Evolutionary conservation across 1,139 yeast species (phyloP), one percentile per base, ranked within the genome.

Genomic region (Candida tropicalis): DNA sequence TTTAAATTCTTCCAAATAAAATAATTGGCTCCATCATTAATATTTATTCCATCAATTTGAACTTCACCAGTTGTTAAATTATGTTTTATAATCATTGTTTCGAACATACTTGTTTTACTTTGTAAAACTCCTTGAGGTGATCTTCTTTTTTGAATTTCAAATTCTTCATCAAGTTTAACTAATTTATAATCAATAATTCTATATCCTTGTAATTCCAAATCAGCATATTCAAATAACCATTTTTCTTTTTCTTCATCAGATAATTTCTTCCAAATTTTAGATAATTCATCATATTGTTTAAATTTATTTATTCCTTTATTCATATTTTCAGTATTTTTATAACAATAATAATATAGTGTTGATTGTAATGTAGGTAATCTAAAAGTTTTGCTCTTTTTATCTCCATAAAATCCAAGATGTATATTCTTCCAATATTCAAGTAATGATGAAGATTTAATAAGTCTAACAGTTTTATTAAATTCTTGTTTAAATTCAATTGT

Each of bases 1-100:
- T 37, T 13, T 16, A 37, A 4, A 11, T 37, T 13, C 11, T 29
- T 23, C 40, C 34, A 28, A 13, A 29, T 10, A 24, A 27, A 37
- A 29, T 37, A 37, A 29, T 37, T 28, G 15, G 22, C n/a, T 9
- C 15, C 40, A 28, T 37, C 40, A 16, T 2, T 8, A 3, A 29
- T 7, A 2, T 12, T 4, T 12, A 37, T 13, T n/a, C 40, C 35
- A 2, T 29, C 23, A 23, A 37, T 18, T 10, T 4, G 10, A 9
- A 24, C 15, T 4, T 9, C 16, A 4, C 40, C 40, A 15, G 33
- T 22, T 5, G 40, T 37, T 23, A 29, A 20, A 37, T 29, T 28
- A 23, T 37, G 40, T 28, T 15, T 22, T 4, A 37, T 37, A 5
- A 7, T 20, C 2, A 36, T 7, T 12, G 11, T 17, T 12, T 31